These are phyloP conservation scores for Trichoderma koningiopsis DNA, from an alignment of 2,329 filamentous ascomycete genomes.

Conservation along the genomic window DNA sequence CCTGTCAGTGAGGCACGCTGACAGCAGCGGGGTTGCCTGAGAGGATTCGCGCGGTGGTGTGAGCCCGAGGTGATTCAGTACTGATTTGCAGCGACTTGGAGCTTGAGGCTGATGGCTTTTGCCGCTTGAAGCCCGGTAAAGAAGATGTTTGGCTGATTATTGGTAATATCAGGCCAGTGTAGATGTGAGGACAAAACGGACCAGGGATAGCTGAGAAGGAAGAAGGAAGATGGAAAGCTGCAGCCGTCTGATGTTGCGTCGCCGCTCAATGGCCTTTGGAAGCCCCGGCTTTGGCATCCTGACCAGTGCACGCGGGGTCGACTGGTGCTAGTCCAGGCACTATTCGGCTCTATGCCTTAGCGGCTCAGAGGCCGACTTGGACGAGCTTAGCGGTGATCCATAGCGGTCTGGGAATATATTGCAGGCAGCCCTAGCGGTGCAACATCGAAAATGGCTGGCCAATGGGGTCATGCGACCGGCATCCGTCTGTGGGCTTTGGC, in stretches of 20 bases:
- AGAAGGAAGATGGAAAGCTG: background rate
- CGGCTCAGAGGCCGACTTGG: background rate
- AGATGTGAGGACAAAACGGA: background rate
- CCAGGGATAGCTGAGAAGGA: background rate
- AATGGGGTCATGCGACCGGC: background rate
- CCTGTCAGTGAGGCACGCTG: background rate
- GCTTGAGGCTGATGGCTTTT: background rate
- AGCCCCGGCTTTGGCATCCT: background rate
- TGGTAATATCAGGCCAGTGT: background rate
- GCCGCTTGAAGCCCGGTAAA: background rate
- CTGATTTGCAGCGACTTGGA: background rate
- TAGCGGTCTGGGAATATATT: background rate
- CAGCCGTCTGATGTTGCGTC: background rate
- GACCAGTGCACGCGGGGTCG: slow-evolving; percentile 18
- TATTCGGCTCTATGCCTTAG: slow-evolving; percentile 14
- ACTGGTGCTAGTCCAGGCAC: slow-evolving; percentile 4
- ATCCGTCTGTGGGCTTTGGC: background rate
- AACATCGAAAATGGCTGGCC: background rate
- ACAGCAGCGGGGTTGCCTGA: background rate
- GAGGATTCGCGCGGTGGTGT: background rate
- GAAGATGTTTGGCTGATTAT: background rate
- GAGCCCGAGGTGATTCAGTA: background rate
- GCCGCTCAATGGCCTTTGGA: background rate
- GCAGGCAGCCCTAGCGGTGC: background rate
- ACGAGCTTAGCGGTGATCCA: background rate